Evolutionary conservation across 2,329 filamentous ascomycete genomes (phyloP).

Genomic region (Coniochaeta sp.): DNA sequence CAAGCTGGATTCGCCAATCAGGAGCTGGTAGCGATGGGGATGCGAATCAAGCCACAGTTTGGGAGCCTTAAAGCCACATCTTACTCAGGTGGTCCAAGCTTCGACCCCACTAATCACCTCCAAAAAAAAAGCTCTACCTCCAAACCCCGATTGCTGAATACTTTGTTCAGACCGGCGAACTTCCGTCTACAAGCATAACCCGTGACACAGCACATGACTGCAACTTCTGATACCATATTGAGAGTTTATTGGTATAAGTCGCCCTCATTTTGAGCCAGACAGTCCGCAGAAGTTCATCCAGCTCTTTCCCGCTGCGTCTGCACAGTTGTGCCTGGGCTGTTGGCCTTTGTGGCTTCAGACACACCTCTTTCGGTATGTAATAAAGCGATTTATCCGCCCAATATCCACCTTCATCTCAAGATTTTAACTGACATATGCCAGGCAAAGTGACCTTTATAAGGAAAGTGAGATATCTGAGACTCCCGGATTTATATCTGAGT

Average conservation of each 20-base stretch:
- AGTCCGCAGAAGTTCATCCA: too few relatives aligned
- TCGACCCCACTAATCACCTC: conserved; percentile 6
- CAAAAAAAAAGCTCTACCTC: too few relatives aligned
- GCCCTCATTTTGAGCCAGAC: too few relatives aligned
- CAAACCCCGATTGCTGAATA: too few relatives aligned
- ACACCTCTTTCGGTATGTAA: neutral
- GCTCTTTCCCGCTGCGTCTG: neutral
- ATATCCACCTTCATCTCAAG: neutral
- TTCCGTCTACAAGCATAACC: too few relatives aligned
- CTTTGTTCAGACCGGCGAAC: too few relatives aligned
- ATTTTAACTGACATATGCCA: neutral
- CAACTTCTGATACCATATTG: too few relatives aligned
- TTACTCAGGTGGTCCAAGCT: conserved; percentile 10
- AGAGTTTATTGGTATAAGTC: too few relatives aligned
- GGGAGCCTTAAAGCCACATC: conserved; percentile 12
- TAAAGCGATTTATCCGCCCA: neutral
- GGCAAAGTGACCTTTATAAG: neutral
- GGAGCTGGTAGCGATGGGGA: neutral
- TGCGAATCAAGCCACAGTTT: neutral
- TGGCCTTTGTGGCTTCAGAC: neutral
- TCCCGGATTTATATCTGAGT: neutral
- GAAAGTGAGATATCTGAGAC: neutral
- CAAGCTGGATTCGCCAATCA: neutral
- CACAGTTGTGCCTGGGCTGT: neutral
- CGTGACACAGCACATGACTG: too few relatives aligned